A percentile compares a stretch with the other conserved stretches of the same genome.
phyloP scores from a whole-genome alignment of 345 rosid species.

The Triadica sebifera region DNA sequence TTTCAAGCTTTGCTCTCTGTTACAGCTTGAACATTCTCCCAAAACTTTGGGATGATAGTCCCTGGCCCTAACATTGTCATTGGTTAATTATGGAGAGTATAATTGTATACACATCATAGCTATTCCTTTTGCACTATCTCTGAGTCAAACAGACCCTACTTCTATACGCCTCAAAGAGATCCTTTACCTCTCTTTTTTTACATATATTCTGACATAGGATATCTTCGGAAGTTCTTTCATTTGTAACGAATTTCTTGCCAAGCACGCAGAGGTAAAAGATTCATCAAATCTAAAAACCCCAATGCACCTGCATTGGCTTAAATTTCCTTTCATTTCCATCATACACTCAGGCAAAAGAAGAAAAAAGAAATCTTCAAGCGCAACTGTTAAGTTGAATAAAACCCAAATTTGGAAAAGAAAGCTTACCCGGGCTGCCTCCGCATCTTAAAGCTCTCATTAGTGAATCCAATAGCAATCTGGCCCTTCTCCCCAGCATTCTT shows the following conservation, averaged over 20 bases:
- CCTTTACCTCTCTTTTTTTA: neutral
- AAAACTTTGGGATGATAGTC: neutral
- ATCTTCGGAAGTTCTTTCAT: neutral
- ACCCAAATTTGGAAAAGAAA: neutral
- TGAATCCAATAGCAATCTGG: conserved; percentile 81
- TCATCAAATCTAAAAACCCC: neutral
- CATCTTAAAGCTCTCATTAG: conserved; percentile 72
- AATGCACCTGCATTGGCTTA: neutral
- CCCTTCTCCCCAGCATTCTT: conserved; percentile 75
- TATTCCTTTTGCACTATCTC: neutral
- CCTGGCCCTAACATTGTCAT: neutral
- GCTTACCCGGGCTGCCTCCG: conserved; percentile 84
- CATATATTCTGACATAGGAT: neutral
- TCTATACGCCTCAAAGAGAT: neutral
- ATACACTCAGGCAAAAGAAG: no score
- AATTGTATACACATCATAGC: neutral
- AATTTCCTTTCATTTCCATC: neutral
- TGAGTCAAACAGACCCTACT: neutral
- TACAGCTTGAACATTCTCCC: neutral
- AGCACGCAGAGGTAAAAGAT: neutral
- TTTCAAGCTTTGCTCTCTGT: no score
- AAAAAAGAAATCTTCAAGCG: neutral
- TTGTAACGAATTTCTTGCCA: neutral
- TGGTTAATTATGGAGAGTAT: neutral
- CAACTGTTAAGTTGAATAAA: neutral